Base-by-base conservation (phyloP, 2,329 filamentous ascomycete species). In the Lachnellula hyalina region DNA sequence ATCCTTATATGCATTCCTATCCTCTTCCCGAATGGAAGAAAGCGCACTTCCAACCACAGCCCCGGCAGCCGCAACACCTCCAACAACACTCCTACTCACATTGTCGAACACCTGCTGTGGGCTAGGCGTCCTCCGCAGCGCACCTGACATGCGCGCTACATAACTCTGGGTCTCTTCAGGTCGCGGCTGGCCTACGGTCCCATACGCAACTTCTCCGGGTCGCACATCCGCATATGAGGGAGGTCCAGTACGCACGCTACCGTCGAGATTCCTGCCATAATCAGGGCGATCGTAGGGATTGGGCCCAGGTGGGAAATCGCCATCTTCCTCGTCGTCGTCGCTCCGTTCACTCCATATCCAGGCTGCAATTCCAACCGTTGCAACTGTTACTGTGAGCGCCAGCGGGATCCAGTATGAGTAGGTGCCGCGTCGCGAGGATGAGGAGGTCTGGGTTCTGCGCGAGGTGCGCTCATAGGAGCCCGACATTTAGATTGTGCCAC, bases 331-430 rank as follows among this genome's bases (percentile, higher is more conserved):
- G 51, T 90, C 86, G 55, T 86, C 82, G 62, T 89, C 86, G 67
- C 80, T 83, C 66, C 90, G 86, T 74, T 96, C 91, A 71, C 88
- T 95, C 91, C 91, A 96, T 57, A 92, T 84, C 93, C 93, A 97
- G 54, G 90, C 90, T 51, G 86, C 92, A 47, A 96, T 75, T 35
- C 92, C 91, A 53, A 89, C 85, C 21, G 92, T 90, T 57, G 93
- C 93, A 63, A 95, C 84, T 47, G 90, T 92, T 55, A 96, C 84
- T 49, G 92, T 96, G 61, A 96, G 74, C 61, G 85, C 86, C 54
- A 97, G 80, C 59, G 93, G 93, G 57, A 96, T 83, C 90, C 92
- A 96, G 74, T 95, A 93, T 67, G 86, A 82, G 74, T 89, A 82
- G 63, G 83, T 80, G 69, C 80, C 77, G 71, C 80, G 77, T 73